Conservation (phyloP, 2,329 filamentous ascomycete genomes). For the Scedosporium apiospermum region DNA sequence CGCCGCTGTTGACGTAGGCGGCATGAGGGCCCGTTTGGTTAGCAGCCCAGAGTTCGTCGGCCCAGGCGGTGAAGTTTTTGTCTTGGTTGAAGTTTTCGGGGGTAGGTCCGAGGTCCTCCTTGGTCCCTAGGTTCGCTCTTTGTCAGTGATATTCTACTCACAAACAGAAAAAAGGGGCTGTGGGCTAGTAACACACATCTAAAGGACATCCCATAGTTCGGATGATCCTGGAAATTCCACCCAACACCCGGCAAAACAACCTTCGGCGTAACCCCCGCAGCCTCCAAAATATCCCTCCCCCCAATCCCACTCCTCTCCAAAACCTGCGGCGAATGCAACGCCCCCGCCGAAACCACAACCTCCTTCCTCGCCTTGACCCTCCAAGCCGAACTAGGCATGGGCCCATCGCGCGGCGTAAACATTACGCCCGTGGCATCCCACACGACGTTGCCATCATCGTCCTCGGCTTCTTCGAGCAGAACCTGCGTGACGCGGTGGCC, state of each 20-base stretch:
- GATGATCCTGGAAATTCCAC: slow-evolving; percentile 45
- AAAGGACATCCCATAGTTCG: slow-evolving; percentile 14
- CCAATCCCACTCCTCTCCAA: slow-evolving; percentile 33
- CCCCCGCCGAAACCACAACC: slow-evolving; percentile 30
- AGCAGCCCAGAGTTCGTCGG: slow-evolving; percentile 13
- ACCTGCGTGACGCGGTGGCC: slow-evolving; percentile 10
- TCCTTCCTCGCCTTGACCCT: slow-evolving; percentile 19
- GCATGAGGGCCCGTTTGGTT: slow-evolving; percentile 11
- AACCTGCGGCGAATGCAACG: slow-evolving; percentile 31
- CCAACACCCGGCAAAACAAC: slow-evolving; percentile 52
- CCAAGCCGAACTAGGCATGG: not conserved
- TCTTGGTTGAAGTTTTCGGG: slow-evolving; percentile 13
- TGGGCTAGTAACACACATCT: slow-evolving; percentile 10
- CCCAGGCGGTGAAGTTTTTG: slow-evolving; percentile 12
- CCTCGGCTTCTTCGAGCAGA: slow-evolving; percentile 4
- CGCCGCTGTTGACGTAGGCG: slow-evolving; percentile 11
- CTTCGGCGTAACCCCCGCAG: slow-evolving; percentile 38
- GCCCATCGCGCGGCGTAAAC: slow-evolving; percentile 9
- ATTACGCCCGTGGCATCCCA: slow-evolving; percentile 7
- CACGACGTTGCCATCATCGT: not conserved
- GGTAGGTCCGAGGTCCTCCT: slow-evolving; percentile 13
- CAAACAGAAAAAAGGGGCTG: not conserved
- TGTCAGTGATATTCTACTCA: not conserved
- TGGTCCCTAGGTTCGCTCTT: not conserved
- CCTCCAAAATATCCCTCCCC: slow-evolving; percentile 19